These are phyloP conservation scores for Fonsecaea erecta DNA, from an alignment of 2,329 filamentous ascomycete genomes.

Conservation along the genomic window DNA sequence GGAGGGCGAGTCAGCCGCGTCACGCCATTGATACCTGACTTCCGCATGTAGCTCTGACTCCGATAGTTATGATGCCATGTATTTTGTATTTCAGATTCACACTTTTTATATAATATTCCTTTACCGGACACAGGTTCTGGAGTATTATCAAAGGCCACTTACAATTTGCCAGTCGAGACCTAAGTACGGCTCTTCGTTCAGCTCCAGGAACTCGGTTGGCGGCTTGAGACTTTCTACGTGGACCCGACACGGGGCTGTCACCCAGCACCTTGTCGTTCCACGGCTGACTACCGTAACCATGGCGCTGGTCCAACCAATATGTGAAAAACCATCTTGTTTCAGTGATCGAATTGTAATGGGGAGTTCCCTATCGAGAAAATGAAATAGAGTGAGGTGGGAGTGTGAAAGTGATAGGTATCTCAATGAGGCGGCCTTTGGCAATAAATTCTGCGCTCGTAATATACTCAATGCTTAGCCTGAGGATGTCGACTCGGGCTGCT, in stretches of 20 bases:
- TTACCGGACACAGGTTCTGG: constrained; percentile 67
- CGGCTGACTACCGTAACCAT: neutral
- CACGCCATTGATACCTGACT: neutral
- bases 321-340: neutral
- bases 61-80: too few relatives aligned
- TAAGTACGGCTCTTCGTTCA: neutral
- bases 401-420: neutral
- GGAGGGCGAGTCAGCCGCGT: neutral
- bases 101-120: too few relatives aligned
- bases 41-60: too few relatives aligned
- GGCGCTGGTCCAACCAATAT: neutral
- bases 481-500: too few relatives aligned
- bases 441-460: neutral
- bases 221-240: neutral
- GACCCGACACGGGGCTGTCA: neutral
- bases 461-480: neutral
- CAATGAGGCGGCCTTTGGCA: neutral
- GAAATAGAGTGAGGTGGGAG: neutral
- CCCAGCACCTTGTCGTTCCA: neutral
- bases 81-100: too few relatives aligned
- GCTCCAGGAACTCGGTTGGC: neutral
- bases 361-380: neutral
- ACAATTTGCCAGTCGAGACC: too few relatives aligned
- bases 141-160: neutral
- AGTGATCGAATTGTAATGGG: neutral